Evolutionary conservation across 768 basidiomycete genomes (phyloP).

Genomic region (Termitomyces sp.): DNA sequence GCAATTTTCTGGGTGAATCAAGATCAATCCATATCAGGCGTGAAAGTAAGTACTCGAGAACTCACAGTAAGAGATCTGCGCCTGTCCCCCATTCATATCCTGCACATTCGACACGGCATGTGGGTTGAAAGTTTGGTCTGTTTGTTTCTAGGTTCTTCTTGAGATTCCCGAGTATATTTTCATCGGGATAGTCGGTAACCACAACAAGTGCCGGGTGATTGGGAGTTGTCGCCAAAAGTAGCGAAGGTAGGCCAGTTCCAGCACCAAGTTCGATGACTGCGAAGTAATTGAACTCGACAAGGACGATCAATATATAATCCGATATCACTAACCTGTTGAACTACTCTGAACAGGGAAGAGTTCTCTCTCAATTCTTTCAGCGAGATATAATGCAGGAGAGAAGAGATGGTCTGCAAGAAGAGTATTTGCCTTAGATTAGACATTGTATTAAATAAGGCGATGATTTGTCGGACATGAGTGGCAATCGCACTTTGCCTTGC

Average conservation of each 20-base stretch:
- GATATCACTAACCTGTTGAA: slow-evolving; percentile 35
- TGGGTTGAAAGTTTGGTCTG: slow-evolving; percentile 26
- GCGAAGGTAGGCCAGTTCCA: slow-evolving; percentile 65
- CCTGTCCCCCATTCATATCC: slow-evolving; percentile 71
- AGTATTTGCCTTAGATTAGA: slow-evolving; percentile 54
- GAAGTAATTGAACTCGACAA: slow-evolving; percentile 1
- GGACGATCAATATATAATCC: neutral
- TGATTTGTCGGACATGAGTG: slow-evolving; percentile 4
- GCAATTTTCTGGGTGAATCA: slow-evolving; percentile 17
- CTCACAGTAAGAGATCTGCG: slow-evolving; percentile 46
- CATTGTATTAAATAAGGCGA: slow-evolving; percentile 12
- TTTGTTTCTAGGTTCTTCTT: slow-evolving; percentile 55
- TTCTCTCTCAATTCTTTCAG: slow-evolving; percentile 61
- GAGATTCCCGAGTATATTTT: slow-evolving; percentile 57
- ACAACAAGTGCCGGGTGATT: slow-evolving; percentile 53
- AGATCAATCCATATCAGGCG: neutral
- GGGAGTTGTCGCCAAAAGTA: slow-evolving; percentile 48
- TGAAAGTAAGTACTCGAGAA: slow-evolving; percentile 6
- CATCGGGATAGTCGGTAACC: slow-evolving; percentile 70
- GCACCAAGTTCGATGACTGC: slow-evolving; percentile 72
- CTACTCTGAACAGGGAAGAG: slow-evolving; percentile 39
- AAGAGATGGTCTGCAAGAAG: slow-evolving; percentile 74
- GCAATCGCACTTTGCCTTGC: slow-evolving; percentile 57
- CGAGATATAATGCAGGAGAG: slow-evolving; percentile 65
- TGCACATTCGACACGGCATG: slow-evolving; percentile 41